Base-by-base conservation (phyloP, 345 rosid species). In the Murraya koenigii region DNA sequence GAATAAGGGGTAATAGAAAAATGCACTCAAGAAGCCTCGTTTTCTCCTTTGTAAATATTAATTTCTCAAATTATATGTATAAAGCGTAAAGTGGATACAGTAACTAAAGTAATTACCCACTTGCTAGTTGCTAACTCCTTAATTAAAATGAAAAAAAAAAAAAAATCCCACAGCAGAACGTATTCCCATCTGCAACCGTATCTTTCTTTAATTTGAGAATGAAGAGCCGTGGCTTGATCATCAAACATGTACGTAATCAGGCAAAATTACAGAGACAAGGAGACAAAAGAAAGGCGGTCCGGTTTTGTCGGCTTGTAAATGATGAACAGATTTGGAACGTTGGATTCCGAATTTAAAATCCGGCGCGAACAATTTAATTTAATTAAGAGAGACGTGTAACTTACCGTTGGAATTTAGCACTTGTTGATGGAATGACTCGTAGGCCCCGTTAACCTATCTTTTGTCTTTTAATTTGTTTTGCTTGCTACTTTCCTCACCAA, bases 211-310 rank as follows among this genome's bases (percentile, higher is more conserved):
- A 44, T 44, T 44, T 11, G 49, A 44, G 49, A 44, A 44, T 44
- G 11, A 25, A 56, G 63, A 68, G 41, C 78, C 38, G 25, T 14
- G 54, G 77, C 70, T 70, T 13, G 49, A 44, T 44, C 17, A 13
- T 44, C 49, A 44, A 44, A 13, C 0, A 44, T 5, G 49, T 44
- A 78, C 75, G 76, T 56, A 11, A 30, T 15, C 25, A 77, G 41
- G 55, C 23, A 77, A 84, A 66, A 77, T 23, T 59, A 83, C 87
- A 77, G 32, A 68, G 63, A 78, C 82, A 84, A 86, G 66, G 11
- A 20, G 83, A 85, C 91, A 79, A 78, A 80, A 30, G 49, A 63
- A 78, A 79, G 89, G 85, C 89, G 87, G 87, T 81, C 87, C 44
- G 71, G 20, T 30, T 78, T 87, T 86, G 90, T 69, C 86, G 26